Evolutionary conservation across 2,329 filamentous ascomycete genomes (phyloP), one percentile per base, ranked within the genome.

Genomic region (Calonectria hongkongensis): DNA sequence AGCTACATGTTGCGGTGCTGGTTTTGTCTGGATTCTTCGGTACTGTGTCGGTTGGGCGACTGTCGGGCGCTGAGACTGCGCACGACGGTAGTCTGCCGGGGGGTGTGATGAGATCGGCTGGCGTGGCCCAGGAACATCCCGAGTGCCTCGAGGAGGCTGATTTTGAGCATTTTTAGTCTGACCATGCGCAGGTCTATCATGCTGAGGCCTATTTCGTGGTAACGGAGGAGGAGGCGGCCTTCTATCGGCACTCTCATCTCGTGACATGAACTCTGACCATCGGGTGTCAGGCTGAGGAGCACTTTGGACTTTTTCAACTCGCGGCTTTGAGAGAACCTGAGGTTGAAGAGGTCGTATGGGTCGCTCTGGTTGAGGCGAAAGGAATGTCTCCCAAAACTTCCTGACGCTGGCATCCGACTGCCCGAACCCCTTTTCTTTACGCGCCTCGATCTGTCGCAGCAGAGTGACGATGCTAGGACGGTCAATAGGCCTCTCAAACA

Each of bases 401-500:
- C 39, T 56, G 41, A 74, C 63, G 4, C 73, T 67, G 6, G 76
- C 71, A 6, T 73, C 66, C 2, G 73, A 21, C 18, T 80, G 73
- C 3, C 48, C 21, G 27, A 81, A 81, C 6, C 71, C 74, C 0
- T 7, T 43, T 13, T 51, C 3, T 41, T 80, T 81, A 39, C 81
- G 79, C 8, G 21, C 27, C 13, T 70, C 48, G 6, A 81, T 73
- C 18, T 56, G 51, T 4, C 50, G 66, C 10, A 81, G 68, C 18
- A 83, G 73, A 1, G 70, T 39, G 36, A 72, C 21, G 12, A 83
- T 70, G 5, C 27, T 54, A 9, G 82, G 82, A 0, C 82, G 80
- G 7, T 81, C 74, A 27, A 48, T 15, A 0, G 82, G 82, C 2
- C 73, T 60, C 16, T 81, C 75, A 33, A 73, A 78, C 69, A 81